Conservation (phyloP, 108 stramenopile genomes). For the Schizochytrium sp. region DNA sequence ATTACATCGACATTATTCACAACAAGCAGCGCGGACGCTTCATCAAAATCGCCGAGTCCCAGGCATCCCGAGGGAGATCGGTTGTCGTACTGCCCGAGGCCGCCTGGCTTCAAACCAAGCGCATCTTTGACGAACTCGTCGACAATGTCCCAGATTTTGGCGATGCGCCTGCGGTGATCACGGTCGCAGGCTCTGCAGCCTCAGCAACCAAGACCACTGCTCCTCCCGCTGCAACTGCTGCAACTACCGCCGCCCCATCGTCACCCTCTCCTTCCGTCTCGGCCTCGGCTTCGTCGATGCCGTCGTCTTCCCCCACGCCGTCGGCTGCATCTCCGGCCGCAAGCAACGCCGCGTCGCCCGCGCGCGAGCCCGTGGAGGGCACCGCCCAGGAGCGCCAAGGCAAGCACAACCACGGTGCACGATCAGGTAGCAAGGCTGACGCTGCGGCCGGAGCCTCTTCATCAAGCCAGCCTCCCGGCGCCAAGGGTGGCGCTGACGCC, state of each 20-base stretch:
- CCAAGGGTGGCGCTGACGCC: neutral
- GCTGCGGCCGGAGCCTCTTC: no score
- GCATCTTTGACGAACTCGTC: neutral
- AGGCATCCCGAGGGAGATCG: neutral
- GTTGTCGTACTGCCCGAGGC: neutral
- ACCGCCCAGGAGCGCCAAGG: no score
- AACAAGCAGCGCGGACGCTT: neutral
- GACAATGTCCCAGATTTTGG: neutral
- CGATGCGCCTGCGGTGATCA: neutral
- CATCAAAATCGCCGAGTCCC: neutral
- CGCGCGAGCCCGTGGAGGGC: no score
- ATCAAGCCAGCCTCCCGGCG: neutral
- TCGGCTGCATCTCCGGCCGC: no score
- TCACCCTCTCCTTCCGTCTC: no score
- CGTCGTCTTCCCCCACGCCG: no score
- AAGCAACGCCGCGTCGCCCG: no score
- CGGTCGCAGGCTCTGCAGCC: neutral
- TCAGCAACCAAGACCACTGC: neutral
- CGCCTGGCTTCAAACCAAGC: neutral
- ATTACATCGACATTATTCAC: neutral
- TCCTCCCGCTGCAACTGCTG: no score
- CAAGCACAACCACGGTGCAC: no score
- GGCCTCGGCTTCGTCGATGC: no score
- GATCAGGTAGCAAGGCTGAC: neutral
- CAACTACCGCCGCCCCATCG: no score